Base-by-base conservation (phyloP, 441 rosid species). In the Corymbia citriodora region DNA sequence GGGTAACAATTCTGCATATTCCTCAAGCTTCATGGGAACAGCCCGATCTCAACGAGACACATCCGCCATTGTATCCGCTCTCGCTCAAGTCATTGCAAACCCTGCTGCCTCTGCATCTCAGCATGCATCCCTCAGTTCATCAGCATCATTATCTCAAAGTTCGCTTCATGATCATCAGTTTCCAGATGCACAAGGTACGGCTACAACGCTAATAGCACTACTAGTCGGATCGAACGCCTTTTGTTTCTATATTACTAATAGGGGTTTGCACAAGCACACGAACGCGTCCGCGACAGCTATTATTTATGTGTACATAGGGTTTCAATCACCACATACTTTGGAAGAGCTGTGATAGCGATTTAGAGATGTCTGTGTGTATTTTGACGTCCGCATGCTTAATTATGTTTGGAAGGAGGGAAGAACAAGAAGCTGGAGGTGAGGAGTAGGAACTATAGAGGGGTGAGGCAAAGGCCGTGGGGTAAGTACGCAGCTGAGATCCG, bases 381-480 rank as follows among this genome's bases (percentile, higher is more conserved):
- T 53, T 49, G 3, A 54, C 21, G 57, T n/a, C 3, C 15, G 88
- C 88, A 54, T 7, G 10, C 27, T n/a, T 29, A 8, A 52, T 52
- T 53, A 87, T 36, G 88, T 87, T 36, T 55, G 61, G 88, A 87
- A 55, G n/a, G 7, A 48, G 88, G 88, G 49, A 48, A 33, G 88
- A 55, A 57, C 31, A 87, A 74, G 50, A 79, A 79, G n/a, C 85
- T 79, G 90, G 93, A 91, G 82, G 72, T 89, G 87, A 94, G 93
- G 92, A 95, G 94, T 91, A 95, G 96, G 55, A 96, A 96, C 86
- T 97, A 97, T 89, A 94, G 99, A 94, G 99, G 99, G 87, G 99
- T 97, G 19, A 92, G 99, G 88, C 99, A 96, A 92, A 89, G 99
- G 54, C 99, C 99, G 6, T 97, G 99, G 99, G 99, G 99, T 0